Evolutionary conservation across 2,329 filamentous ascomycete genomes (phyloP), one percentile per base, ranked within the genome.

Genomic region (Penicillium corylophilum): DNA sequence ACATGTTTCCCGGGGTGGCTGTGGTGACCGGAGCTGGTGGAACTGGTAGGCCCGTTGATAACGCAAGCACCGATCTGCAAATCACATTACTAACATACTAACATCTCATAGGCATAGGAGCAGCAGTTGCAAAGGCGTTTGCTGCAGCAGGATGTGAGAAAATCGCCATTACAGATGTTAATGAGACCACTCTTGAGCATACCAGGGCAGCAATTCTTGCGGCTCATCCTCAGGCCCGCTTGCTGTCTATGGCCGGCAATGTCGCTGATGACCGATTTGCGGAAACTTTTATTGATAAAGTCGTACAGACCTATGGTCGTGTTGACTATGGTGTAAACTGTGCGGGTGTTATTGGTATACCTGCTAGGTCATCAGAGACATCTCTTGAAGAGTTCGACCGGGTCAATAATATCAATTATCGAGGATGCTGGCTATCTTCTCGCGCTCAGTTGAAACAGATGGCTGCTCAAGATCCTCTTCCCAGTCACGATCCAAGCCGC

Each of bases 271-370:
- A 79, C 40, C 46, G 46, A 0, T 82, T 78, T 53, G 72, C 77
- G 22, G 64, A 71, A 3, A 61, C 61, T 0, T 72, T 80, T 16
- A 31, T 62, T 5, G 20, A 51, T 2, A 41, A 44, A 23, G 51
- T 54, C 3, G 50, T 61, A 1, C 33, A 45, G n/a, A 12, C 44
- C 3, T 63, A 81, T 51, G 65, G 66, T 0, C 75, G 81, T 7
- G 62, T 84, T 4, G 81, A 84, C 59, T 84, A 84, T 61, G 76
- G 75, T 0, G 77, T 83, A 6, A 80, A 80, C 50, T 82, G 80
- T 46, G 82, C 81, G 0, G 82, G 82, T 0, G 73, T 83, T 59
- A 43, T 68, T 12, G 63, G 66, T 7, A 43, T 60, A 5, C 46
- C 60, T 3, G 36, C 56, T 18, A 62, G 64, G 22, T 66, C 67